Conservation (phyloP, 2,329 filamentous ascomycete species). For the Incumbomyces delicatus region DNA sequence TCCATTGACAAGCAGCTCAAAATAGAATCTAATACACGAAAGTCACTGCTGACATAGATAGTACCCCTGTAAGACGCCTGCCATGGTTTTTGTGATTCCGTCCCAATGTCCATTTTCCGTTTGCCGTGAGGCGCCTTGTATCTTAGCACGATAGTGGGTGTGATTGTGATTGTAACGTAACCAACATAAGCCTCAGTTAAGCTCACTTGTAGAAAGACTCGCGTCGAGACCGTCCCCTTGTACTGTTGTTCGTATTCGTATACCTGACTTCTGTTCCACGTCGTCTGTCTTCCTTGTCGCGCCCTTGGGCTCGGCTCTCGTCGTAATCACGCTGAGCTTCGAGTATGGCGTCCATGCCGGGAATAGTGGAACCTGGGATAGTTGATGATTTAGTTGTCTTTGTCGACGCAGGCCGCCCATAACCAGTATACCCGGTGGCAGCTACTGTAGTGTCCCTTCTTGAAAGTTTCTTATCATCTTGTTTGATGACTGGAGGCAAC, state of each 20-base stretch:
- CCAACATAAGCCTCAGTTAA: neutral
- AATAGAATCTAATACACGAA: no score
- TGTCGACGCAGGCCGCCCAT: neutral
- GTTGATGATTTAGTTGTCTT: neutral
- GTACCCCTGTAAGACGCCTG: no score
- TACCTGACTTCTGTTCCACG: neutral
- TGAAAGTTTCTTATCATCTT: neutral
- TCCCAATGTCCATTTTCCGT: neutral
- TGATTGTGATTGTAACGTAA: neutral
- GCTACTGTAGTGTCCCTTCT: neutral
- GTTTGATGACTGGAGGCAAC: neutral
- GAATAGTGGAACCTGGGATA: neutral
- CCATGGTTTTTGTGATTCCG: neutral
- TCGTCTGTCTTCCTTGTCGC: neutral
- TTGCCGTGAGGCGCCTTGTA: conserved; percentile 5
- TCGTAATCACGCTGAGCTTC: conserved; percentile 5
- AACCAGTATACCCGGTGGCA: neutral
- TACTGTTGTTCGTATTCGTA: neutral
- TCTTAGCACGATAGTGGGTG: neutral
- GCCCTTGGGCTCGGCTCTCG: neutral
- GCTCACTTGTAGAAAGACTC: conserved; percentile 1
- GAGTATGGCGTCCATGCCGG: conserved; percentile 1
- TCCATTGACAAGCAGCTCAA: no score
- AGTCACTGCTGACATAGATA: no score
- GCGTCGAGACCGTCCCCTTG: neutral